Conservation (phyloP, 2,329 filamentous ascomycete species). For the Mariannaea elegans region DNA sequence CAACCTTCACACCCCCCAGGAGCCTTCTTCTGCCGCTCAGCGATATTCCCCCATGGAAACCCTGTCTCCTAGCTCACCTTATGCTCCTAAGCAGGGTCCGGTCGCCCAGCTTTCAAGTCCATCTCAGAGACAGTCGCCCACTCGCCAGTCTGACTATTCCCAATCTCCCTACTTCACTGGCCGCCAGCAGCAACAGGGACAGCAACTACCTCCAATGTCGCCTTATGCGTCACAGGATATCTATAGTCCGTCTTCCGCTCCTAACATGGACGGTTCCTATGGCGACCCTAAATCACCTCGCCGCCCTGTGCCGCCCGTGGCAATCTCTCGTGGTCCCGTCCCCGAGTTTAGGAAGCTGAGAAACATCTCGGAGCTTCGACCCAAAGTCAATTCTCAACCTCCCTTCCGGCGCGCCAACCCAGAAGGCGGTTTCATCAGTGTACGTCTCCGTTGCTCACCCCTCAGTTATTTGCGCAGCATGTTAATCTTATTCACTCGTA, state of each 20-base stretch:
- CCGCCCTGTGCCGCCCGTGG: constrained; percentile 58
- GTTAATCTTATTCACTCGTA: constrained; percentile 25
- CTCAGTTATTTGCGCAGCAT: not conserved
- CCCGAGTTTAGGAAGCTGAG: constrained; percentile 88
- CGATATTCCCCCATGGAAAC: constrained; percentile 97
- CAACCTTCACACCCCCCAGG: constrained; percentile 75
- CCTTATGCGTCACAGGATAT: constrained; percentile 75
- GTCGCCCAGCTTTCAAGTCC: constrained; percentile 63
- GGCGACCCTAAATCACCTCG: constrained; percentile 67
- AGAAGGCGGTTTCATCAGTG: constrained; percentile 97
- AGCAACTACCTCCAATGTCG: constrained; percentile 78
- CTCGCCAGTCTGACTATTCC: constrained; percentile 70
- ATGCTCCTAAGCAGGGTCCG: constrained; percentile 71
- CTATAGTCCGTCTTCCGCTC: constrained; percentile 77
- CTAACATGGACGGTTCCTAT: constrained; percentile 75
- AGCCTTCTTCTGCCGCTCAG: constrained; percentile 83
- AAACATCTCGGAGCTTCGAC: constrained; percentile 76
- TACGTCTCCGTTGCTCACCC: constrained; percentile 57
- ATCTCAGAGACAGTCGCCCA: constrained; percentile 80
- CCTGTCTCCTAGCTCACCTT: constrained; percentile 81
- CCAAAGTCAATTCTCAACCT: constrained; percentile 86
- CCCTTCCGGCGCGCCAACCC: constrained; percentile 93
- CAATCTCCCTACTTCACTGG: constrained; percentile 67
- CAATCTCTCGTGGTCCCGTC: constrained; percentile 71
- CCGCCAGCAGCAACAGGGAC: constrained; percentile 50